Percentiles rank a stretch among this genome's conserved stretches.
phyloP scores from a whole-genome alignment of 2,329 filamentous ascomycete genomes.

The Alternaria viburni region DNA sequence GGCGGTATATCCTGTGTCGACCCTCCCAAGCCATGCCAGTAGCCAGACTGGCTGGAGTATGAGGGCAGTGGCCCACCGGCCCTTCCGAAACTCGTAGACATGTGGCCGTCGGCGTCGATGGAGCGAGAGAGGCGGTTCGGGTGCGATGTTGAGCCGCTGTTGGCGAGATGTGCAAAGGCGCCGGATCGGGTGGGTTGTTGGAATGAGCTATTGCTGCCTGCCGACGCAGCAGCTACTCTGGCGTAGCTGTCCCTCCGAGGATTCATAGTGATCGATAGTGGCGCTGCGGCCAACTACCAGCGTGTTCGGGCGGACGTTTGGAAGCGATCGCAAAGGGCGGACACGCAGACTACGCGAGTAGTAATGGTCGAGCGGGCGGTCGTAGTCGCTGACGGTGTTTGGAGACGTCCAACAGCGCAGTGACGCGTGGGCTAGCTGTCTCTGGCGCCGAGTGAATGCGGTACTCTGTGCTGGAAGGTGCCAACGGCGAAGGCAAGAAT shows the following conservation, averaged over 20 bases:
- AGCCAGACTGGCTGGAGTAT: slow-evolving; percentile 57
- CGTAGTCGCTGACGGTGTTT: neutral
- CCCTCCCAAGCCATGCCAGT: slow-evolving; percentile 37
- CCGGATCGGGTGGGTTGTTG: slow-evolving; percentile 46
- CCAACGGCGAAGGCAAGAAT: slow-evolving; percentile 21
- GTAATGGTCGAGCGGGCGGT: slow-evolving; percentile 31
- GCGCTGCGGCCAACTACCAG: slow-evolving; percentile 43
- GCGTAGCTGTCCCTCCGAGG: slow-evolving; percentile 54
- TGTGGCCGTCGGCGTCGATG: slow-evolving; percentile 59
- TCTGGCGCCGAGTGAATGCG: slow-evolving; percentile 19
- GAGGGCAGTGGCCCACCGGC: slow-evolving; percentile 51
- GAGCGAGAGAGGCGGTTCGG: slow-evolving; percentile 46
- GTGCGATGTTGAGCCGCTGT: slow-evolving; percentile 48
- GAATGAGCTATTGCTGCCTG: slow-evolving; percentile 39
- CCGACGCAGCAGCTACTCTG: slow-evolving; percentile 65
- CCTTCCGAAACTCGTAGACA: slow-evolving; percentile 52
- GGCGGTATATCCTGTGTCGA: slow-evolving; percentile 44
- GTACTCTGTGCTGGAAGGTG: slow-evolving; percentile 24
- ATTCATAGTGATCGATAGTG: slow-evolving; percentile 16
- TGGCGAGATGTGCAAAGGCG: slow-evolving; percentile 64
- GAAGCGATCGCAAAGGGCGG: slow-evolving; percentile 1
- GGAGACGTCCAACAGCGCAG: slow-evolving; percentile 10
- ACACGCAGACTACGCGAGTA: slow-evolving; percentile 1
- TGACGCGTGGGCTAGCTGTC: slow-evolving; percentile 12
- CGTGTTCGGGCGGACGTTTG: slow-evolving; percentile 42